Evolutionary conservation across 176 grass and related monocot genomes (phyloP).

Genomic region (bread wheat (Triticum aestivum)): DNA sequence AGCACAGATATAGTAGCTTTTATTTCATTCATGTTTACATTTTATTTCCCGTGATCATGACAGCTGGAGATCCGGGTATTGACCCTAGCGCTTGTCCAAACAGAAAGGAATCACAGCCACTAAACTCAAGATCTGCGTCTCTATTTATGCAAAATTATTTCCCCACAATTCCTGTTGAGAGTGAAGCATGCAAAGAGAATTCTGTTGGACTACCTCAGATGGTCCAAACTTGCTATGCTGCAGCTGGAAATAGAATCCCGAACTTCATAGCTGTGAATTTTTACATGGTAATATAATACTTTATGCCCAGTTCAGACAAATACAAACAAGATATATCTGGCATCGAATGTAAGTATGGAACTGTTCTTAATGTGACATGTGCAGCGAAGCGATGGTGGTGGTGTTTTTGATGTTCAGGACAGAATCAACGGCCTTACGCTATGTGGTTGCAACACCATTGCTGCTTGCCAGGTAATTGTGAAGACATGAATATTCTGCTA

Average conservation of each 20-base stretch:
- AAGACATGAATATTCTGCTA: not conserved
- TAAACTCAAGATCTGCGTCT: conserved; percentile 81
- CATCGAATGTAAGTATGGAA: not conserved
- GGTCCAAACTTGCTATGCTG: conserved; percentile 85
- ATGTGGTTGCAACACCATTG: conserved; percentile 76
- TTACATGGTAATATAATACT: conserved; percentile 73
- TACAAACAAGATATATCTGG: not conserved
- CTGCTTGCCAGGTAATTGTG: conserved; percentile 71
- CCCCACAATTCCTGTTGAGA: conserved; percentile 75
- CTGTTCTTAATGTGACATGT: conserved; percentile 29
- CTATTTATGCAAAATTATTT: conserved; percentile 93
- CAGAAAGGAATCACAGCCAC: conserved; percentile 88
- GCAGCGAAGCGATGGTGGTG: conserved; percentile 85
- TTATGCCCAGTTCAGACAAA: not conserved
- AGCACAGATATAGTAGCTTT: not conserved
- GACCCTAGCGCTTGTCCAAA: conserved; percentile 77
- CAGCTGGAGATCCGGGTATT: conserved; percentile 97
- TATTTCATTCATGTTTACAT: not conserved
- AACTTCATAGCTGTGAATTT: conserved; percentile 94
- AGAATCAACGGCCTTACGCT: conserved; percentile 81
- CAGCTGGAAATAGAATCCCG: conserved; percentile 84
- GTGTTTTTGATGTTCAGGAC: conserved; percentile 90
- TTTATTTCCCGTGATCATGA: conserved; percentile 29
- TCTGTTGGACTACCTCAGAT: conserved; percentile 76
- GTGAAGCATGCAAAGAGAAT: conserved; percentile 95